A percentile compares a stretch with the other conserved stretches of the same genome.
These are phyloP conservation scores for Ashbya aceris DNA, from an alignment of 1,139 yeast species.

Conservation along the genomic window DNA sequence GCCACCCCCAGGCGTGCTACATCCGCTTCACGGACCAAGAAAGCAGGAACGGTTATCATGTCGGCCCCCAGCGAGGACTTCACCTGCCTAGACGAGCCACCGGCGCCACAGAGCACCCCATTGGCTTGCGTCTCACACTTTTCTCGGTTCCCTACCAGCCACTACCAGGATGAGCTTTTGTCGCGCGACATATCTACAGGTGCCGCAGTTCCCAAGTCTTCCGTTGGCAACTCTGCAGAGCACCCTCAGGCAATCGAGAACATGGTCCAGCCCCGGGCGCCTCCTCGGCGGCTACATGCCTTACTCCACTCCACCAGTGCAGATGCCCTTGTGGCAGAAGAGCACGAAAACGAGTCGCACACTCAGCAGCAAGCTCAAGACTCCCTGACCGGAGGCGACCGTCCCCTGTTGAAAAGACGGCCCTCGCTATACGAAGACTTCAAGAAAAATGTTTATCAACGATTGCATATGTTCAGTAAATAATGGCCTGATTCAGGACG, in stretches of 20 bases:
- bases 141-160: background rate
- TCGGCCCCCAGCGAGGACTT: background rate
- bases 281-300: background rate
- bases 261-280: background rate
- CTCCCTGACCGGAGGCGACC: slow-evolving; percentile 1
- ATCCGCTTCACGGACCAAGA: too few species aligned
- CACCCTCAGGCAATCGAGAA: background rate
- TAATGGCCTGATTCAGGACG: background rate
- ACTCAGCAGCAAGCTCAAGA: background rate
- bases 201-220: background rate
- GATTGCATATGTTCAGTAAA: slow-evolving; percentile 18
- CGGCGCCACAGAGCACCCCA: background rate
- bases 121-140: background rate
- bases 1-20: too few species aligned
- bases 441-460: slow-evolving; percentile 25
- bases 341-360: background rate
- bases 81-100: background rate
- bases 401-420: slow-evolving; percentile 11
- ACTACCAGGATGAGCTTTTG: background rate
- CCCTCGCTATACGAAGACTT: slow-evolving; percentile 26
- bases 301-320: background rate
- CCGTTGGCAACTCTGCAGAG: background rate
- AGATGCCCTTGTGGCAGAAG: background rate
- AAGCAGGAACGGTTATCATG: too few species aligned
- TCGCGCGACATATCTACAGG: background rate